phyloP scores from a whole-genome alignment of 106 monocot species.

The Apostasia shenzhenica region DNA sequence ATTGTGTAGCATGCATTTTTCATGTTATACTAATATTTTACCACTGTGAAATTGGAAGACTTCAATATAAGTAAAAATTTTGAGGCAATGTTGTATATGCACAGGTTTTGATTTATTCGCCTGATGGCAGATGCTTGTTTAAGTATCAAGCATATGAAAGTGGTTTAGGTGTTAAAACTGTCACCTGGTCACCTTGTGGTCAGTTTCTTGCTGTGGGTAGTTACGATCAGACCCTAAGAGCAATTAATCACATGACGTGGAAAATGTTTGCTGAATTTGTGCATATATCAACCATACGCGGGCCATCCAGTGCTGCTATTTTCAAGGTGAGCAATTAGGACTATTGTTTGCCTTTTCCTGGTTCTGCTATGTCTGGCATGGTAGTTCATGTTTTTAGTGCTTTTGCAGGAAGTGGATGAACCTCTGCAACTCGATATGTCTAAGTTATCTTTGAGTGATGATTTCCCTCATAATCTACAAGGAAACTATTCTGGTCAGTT shows the following conservation, averaged over 20 bases:
- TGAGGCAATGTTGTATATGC: constrained; percentile 17
- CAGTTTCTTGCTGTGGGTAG: constrained; percentile 95
- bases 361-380: background rate
- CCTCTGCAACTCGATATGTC: constrained; percentile 80
- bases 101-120: constrained; percentile 97
- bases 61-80: constrained; percentile 3
- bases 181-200: constrained; percentile 97
- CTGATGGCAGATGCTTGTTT: constrained; percentile 92
- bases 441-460: constrained; percentile 53
- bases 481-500: constrained; percentile 49
- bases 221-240: constrained; percentile 81
- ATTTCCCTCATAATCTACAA: constrained; percentile 40
- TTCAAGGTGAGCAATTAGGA: constrained; percentile 45
- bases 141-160: constrained; percentile 98
- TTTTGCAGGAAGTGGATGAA: constrained; percentile 84
- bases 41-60: no score
- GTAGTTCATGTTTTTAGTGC: constrained; percentile 1
- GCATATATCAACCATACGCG: constrained; percentile 53
- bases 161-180: constrained; percentile 91
- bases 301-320: constrained; percentile 56
- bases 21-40: no score
- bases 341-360: background rate
- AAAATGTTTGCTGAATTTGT: constrained; percentile 89
- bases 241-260: constrained; percentile 87
- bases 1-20: no score